Evolutionary conservation across 306 rosid species (phyloP).

Genomic region (Pachyrhizus erosus): DNA sequence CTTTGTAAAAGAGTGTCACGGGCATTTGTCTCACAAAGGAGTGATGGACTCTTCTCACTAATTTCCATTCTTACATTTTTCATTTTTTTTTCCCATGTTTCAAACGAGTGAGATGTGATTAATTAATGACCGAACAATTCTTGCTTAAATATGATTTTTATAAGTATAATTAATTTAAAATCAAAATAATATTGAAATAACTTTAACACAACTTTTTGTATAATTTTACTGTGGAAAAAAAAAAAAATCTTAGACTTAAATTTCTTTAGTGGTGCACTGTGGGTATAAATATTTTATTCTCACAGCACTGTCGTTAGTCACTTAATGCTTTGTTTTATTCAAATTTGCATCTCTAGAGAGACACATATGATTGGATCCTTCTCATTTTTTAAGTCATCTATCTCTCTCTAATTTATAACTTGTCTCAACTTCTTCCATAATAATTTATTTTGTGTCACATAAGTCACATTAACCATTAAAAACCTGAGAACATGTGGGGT

Average conservation of each 20-base stretch:
- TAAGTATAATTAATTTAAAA: background rate
- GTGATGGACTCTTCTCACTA: slow-evolving; percentile 33
- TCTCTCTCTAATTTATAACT: background rate
- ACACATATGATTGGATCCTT: background rate
- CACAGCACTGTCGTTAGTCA: background rate
- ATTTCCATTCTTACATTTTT: slow-evolving; percentile 12
- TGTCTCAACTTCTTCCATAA: background rate
- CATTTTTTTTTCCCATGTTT: background rate
- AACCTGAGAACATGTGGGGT: background rate
- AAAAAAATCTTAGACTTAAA: background rate
- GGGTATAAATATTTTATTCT: background rate
- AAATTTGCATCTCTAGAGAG: background rate
- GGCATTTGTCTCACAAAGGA: slow-evolving; percentile 28
- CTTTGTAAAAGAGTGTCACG: slow-evolving; percentile 33
- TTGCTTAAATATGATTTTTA: background rate
- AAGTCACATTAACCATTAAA: slow-evolving; percentile 12
- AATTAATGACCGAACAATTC: background rate
- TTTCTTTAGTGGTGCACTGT: background rate
- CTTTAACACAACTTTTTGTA: background rate
- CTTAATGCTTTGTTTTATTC: background rate
- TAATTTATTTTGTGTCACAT: slow-evolving; percentile 1
- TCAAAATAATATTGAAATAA: background rate
- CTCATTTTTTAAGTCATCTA: background rate
- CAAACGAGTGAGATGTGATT: background rate
- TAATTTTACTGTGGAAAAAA: background rate